Evolutionary conservation across 2,329 filamentous ascomycete species (phyloP), one percentile per base, ranked within the genome.

Genomic region (Beauveria caledonica): DNA sequence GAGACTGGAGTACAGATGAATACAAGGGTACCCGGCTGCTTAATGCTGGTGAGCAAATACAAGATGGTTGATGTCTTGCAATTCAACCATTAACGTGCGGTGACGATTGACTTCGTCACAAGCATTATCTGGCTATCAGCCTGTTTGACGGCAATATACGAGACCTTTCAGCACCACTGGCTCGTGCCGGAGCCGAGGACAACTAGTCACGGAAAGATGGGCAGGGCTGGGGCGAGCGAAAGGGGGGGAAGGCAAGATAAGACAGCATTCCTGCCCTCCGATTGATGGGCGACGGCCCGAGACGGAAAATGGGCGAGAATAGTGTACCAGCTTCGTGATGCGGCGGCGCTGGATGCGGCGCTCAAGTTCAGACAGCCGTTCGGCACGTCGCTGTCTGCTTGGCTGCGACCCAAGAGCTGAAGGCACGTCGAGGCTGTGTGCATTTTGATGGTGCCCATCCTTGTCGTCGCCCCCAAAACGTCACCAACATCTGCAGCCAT

Each of bases 211-310:
- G 29, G 5, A 33, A 33, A 33, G 29, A 33, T 36, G 33, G 23
- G 8, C n/a, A 51, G 46, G 46, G 56, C 45, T 51, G 36, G 56
- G 54, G 33, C 19, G 42, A 27, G 19, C 15, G 23, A 5, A 54
- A n/a, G 13, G n/a, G 19, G 36, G 33, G 11, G 5, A 2, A 36
- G 33, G 5, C 6, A 36, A 36, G 21, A 10, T 23, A 17, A 51
- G 15, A 6, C 5, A 36, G 29, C 19, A 3, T 33, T 42, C 17
- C 8, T 40, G 46, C 23, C 36, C 23, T 21, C 25, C 19, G 7
- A 48, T 29, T 48, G 54, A 25, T 25, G 36, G 27, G 56, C 56
- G 56, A 58, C 36, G 56, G 17, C n/a, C 56, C 56, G 56, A 58
- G 56, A 58, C 33, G 46, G 46, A 39, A 9, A n/a, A 44, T 58